These are phyloP conservation scores for Chaetomium globosum DNA, from an alignment of 2,329 filamentous ascomycete genomes.

Conservation along the genomic window DNA sequence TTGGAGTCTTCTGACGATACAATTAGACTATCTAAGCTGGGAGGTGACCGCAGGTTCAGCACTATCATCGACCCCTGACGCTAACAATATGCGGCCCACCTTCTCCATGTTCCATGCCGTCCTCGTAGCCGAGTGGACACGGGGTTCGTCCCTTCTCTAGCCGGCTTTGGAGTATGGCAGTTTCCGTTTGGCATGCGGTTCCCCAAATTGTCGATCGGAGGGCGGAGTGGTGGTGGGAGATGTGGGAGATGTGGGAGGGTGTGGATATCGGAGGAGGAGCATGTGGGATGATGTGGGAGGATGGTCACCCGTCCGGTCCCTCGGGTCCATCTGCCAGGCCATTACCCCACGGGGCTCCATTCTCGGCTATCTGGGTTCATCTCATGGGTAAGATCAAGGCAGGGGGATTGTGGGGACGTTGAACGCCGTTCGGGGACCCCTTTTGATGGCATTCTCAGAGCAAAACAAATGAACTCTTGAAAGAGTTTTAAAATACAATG, in stretches of 20 bases:
- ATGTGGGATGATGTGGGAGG: neutral
- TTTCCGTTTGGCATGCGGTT: neutral
- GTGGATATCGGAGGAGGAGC: neutral
- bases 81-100: neutral
- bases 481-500: no score
- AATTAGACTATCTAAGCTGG: neutral
- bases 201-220: neutral
- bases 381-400: no score
- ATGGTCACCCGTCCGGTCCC: neutral
- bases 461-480: no score
- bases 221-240: slow-evolving; percentile 5
- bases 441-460: no score
- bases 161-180: neutral
- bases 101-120: neutral
- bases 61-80: neutral
- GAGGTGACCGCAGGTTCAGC: no score
- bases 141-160: neutral
- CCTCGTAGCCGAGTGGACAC: neutral
- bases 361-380: neutral
- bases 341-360: neutral
- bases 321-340: neutral
- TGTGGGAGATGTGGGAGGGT: neutral
- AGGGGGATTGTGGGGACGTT: no score
- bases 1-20: no score
- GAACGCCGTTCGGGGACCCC: no score